Evolutionary conservation across 768 basidiomycete species (phyloP), one percentile per base, ranked within the genome.

Genomic region (Leccinum variicolor): DNA sequence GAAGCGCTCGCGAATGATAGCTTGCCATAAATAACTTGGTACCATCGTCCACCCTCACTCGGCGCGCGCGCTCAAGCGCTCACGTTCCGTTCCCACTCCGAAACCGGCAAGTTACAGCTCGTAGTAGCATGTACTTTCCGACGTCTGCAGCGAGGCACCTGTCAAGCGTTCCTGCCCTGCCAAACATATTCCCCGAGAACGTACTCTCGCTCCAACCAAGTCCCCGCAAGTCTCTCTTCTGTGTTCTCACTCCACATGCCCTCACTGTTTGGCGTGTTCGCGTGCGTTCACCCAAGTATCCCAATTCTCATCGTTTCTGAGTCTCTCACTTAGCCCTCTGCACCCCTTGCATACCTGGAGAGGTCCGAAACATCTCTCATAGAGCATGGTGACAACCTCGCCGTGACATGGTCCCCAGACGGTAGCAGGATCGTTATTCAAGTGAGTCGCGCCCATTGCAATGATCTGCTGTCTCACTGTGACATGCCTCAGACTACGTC

Each of bases 401-500:
- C 81, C 53, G 84, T 83, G 13, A 81, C 84, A 65, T 98, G 94
- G 94, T 85, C 93, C 17, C 86, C 87, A 53, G 92, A 94, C 69
- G 87, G 89, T 33, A 79, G 79, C 64, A 80, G 85, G 63, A 84
- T 98, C 50, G 83, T 94, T 53, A 81, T 98, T 21, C 84, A 89
- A 74, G 94, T 90, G 56, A 54, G 85, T 71, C 6, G 19, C 23
- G 19, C 46, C 43, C 53, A 31, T 54, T n/a, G 6, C 14, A 34
- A 41, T 41, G 19, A 45, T 54, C 43, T 31, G 19, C 53, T 36
- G 21, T 46, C 52, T 60, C 31, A 52, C 34, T 41, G 31, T 53
- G 10, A 3, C 3, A 13, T 50, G 19, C 36, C 41, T 33, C 66
- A 96, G 94, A 96, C 94, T 0, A 81, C 86, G 6, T 79, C 82